Base-by-base conservation (phyloP, 441 rosid species). In the Bruguiera hainesii region DNA sequence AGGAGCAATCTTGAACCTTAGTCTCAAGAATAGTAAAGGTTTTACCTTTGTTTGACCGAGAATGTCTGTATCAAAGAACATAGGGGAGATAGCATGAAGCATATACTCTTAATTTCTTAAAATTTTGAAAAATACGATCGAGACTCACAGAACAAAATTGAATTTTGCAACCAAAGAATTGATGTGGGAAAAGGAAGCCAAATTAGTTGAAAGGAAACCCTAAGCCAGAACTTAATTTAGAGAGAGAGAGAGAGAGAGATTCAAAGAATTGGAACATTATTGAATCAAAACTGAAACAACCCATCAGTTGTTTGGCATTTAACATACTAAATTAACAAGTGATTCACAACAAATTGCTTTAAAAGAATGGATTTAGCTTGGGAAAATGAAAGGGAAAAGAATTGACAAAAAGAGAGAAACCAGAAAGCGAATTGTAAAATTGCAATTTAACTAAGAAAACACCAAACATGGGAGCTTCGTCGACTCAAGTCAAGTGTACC, bases 121-220 rank as follows among this genome's bases (percentile, higher is more conserved):
- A 37, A 10, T 2, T 20, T 35, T 21, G 52, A 39, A 39, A 39
- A 61, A 23, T 15, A 7, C 26, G 18, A 42, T 8, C 13, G 48
- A 13, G 48, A 42, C 15, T 42, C 15, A 42, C 48, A 42, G 48
- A 42, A 58, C 29, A 51, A 56, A 68, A 51, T 53, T 53, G 48
- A 56, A 20, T 23, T 6, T 33, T 29, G 52, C 29, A 16, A 19
- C 26, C 8, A 42, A 42, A 42, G 48, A 42, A 42, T 42, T 42
- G 31, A 16, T 49, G 3, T 21, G 21, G 23, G 65, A 18, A 35
- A 46, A 58, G 62, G 55, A 46, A 37, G 37, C 53, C 20, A 48
- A 46, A 50, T 29, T 21, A 50, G 64, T 46, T 49, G 23, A 63
- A 68, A 58, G 30, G 60, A 59, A 68, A 60, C 70, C 70, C 74